phyloP scores from a whole-genome alignment of 148 eudicot species.

The Amaranthus hypochondriacus region DNA sequence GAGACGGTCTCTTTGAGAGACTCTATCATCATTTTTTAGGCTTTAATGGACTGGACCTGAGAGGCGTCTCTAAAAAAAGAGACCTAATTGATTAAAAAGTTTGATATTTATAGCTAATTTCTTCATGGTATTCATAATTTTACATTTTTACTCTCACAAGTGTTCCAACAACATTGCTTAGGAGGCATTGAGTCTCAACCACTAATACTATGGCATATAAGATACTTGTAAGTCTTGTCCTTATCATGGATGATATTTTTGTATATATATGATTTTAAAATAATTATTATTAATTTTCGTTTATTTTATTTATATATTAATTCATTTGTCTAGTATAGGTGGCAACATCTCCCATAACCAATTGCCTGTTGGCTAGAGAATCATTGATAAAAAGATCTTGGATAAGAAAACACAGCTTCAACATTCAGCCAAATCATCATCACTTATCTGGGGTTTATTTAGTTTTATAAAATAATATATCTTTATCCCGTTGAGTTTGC shows the following conservation, averaged over 20 bases:
- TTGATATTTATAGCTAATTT: too few species aligned
- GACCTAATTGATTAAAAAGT: too few species aligned
- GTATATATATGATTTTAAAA: background rate
- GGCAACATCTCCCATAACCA: background rate
- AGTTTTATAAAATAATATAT: background rate
- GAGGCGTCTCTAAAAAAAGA: too few species aligned
- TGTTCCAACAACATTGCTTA: background rate
- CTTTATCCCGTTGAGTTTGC: too few species aligned
- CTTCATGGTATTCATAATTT: too few species aligned
- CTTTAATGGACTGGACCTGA: too few species aligned
- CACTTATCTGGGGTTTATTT: background rate
- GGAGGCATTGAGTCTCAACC: background rate
- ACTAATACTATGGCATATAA: background rate
- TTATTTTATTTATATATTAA: background rate
- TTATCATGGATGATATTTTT: background rate
- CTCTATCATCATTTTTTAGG: too few species aligned
- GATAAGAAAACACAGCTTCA: background rate
- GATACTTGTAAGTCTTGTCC: background rate
- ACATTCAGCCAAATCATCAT: background rate
- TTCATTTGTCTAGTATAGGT: background rate
- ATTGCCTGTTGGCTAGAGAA: background rate
- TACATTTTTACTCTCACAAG: background rate
- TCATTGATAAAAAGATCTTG: background rate
- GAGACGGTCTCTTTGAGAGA: too few species aligned
- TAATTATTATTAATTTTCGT: too few species aligned